Conservation (phyloP, 139 green algal species). For the Parachlorella kessleri region DNA sequence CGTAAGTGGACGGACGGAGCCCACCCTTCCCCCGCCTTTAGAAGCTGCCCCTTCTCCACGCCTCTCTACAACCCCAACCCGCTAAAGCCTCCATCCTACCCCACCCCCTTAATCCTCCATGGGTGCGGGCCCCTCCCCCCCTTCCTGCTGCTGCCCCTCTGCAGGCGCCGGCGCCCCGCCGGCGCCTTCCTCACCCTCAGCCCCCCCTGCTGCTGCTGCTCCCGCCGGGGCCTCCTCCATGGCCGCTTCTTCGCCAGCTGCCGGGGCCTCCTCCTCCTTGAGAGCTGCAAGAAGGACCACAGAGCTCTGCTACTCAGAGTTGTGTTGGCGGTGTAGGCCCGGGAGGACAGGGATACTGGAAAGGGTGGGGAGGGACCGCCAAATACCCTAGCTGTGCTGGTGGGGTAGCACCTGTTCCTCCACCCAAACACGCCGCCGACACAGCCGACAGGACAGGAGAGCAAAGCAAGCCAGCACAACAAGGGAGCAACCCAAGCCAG, state of each 20-base stretch:
- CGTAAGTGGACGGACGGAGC: too few species aligned
- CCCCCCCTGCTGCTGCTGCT: background rate
- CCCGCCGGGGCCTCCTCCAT: conserved; percentile 26
- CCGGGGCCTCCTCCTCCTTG: conserved; percentile 32
- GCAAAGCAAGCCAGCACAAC: background rate
- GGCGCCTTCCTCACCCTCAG: conserved; percentile 1
- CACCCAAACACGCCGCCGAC: too few species aligned
- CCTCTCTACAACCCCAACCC: too few species aligned
- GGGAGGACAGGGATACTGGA: background rate
- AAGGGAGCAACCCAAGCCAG: too few species aligned
- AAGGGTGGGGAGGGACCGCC: background rate
- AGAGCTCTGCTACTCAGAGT: too few species aligned
- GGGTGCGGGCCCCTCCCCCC: conserved; percentile 23
- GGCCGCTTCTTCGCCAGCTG: background rate
- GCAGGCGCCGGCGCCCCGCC: background rate
- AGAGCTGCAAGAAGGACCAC: conserved; percentile 18
- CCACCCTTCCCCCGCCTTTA: too few species aligned
- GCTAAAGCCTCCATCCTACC: too few species aligned
- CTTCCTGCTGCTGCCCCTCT: conserved; percentile 6
- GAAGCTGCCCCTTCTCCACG: too few species aligned
- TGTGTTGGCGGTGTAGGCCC: too few species aligned
- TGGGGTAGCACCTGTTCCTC: too few species aligned
- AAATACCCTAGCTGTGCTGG: too few species aligned
- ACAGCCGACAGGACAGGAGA: background rate
- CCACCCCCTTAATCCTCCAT: conserved; percentile 36